phyloP scores from a whole-genome alignment of 148 eudicot genomes.

The Rhododendron griersonianum region DNA sequence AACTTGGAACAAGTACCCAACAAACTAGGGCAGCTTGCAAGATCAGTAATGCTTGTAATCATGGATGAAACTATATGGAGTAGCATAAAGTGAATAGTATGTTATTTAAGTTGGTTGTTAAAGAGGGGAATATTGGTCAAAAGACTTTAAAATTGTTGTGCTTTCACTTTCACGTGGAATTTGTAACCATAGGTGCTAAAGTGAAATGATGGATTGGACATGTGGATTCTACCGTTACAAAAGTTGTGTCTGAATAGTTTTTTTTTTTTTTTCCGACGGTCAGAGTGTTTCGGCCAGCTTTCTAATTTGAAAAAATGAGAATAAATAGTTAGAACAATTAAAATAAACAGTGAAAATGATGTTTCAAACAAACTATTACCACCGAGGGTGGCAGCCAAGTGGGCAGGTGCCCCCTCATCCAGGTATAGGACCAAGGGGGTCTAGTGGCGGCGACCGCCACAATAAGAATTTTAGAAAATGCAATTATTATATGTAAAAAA shows the following conservation, averaged over 20 bases:
- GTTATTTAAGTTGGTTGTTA: background rate
- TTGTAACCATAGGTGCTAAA: background rate
- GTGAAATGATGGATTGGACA: background rate
- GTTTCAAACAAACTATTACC: background rate
- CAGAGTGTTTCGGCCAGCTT: background rate
- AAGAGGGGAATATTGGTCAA: background rate
- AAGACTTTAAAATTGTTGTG: background rate
- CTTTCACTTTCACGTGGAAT: background rate
- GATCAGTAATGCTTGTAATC: too few relatives aligned
- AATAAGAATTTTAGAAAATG: too few relatives aligned
- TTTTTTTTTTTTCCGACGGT: background rate
- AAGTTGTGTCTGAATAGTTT: background rate
- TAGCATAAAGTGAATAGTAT: background rate
- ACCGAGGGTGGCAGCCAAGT: too few relatives aligned
- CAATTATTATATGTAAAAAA: too few relatives aligned
- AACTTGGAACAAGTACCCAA: too few relatives aligned
- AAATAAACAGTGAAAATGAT: background rate
- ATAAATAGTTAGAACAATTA: background rate
- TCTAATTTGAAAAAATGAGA: background rate
- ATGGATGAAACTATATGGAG: background rate
- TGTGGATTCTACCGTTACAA: background rate
- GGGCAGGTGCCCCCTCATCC: too few relatives aligned
- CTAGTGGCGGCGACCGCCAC: too few relatives aligned
- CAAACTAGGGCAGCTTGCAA: too few relatives aligned
- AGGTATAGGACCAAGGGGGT: too few relatives aligned